phyloP scores from a whole-genome alignment of 306 rosid species.

The Lathyrus sativus region DNA sequence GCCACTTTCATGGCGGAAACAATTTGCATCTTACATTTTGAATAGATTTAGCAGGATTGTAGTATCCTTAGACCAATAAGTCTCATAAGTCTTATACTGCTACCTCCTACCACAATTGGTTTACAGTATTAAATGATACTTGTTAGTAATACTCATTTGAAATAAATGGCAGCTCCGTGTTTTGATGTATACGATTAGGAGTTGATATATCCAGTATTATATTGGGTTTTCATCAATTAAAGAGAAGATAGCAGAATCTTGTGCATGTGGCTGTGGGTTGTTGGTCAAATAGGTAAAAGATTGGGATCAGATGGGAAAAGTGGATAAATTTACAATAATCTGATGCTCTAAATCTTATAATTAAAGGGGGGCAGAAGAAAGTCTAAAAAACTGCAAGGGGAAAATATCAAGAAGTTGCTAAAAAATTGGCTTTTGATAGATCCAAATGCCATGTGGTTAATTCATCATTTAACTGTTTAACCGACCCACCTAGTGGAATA shows the following conservation, averaged over 20 bases:
- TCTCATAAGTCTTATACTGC: neutral
- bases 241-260: neutral
- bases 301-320: neutral
- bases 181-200: neutral
- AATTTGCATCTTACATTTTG: neutral
- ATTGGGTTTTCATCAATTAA: neutral
- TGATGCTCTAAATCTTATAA: neutral
- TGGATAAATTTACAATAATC: constrained; percentile 1
- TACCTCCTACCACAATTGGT: neutral
- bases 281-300: neutral
- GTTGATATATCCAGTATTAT: neutral
- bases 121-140: neutral
- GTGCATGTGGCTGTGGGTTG: neutral
- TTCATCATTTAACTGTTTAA: neutral
- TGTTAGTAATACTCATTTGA: neutral
- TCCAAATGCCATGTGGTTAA: neutral
- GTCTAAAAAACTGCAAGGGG: neutral
- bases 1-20: neutral
- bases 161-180: neutral
- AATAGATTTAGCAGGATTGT: neutral
- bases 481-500: constrained; percentile 1
- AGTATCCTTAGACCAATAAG: neutral
- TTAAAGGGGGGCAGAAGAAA: neutral
- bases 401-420: neutral
- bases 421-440: constrained; percentile 11